Base-by-base conservation (phyloP, 2,329 filamentous ascomycete species). In the Epichloe baconii region DNA sequence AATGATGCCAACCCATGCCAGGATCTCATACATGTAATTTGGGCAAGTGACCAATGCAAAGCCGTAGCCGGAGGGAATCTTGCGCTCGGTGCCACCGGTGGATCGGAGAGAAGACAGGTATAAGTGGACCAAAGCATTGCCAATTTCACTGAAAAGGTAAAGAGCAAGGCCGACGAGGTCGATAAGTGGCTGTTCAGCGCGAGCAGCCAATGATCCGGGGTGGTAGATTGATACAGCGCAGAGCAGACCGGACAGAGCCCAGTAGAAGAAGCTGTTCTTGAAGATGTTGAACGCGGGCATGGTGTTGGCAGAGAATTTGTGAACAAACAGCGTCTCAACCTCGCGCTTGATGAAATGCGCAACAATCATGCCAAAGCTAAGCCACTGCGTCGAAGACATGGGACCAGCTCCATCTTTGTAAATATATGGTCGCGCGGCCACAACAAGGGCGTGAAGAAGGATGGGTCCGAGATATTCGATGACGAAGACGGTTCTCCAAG, bases 241-340 rank as follows among this genome's bases (percentile, higher is more conserved):
- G 61, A 93, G 79, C 26, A 89, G 64, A 47, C 93, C 93, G 4
- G 85, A 84, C 51, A 91, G 69, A 36, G 84, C 62, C 93, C 93
- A 98, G 79, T 98, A 98, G 74, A 96, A 91, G 58, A 79, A 80
- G 58, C 84, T 88, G 77, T 98, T 98, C 71, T 91, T 93, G 79
- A 96, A 85, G 65, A 98, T 88, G 74, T 95, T 95, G 64, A 70
- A 72, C 53, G 79, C 77, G 17, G 93, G 93, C 93, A 98, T 98
- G 47, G 93, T 98, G 62, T 86, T 88, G 55, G 85, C 82, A 52
- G 88, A 91, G 76, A 98, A 98, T 65, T 88, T 88, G 76, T 98
- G 93, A 55, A 98, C 79, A 66, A 93, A 95, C 55, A 95, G 65
- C 0, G 93, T 97, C 73, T 98, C 93, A 57, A 88, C 77, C 73